Evolutionary conservation across 106 monocot genomes (phyloP).

Genomic region (Vanilla planifolia): DNA sequence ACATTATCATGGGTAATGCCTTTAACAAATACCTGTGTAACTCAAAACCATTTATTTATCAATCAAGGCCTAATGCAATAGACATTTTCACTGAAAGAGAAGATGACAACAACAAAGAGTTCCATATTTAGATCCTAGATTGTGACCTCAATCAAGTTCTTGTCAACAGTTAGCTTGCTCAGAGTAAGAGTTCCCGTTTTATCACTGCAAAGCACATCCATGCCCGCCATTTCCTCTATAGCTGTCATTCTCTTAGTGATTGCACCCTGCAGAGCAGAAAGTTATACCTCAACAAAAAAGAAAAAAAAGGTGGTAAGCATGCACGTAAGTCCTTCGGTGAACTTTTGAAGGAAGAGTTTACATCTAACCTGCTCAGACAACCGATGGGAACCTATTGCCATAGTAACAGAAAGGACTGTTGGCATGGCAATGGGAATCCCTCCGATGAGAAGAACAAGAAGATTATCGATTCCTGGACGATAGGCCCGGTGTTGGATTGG

Average conservation of each 20-base stretch:
- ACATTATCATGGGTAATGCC: slow-evolving; percentile 77
- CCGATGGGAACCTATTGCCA: slow-evolving; percentile 98
- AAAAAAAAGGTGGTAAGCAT: too few species aligned
- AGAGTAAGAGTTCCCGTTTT: slow-evolving; percentile 41
- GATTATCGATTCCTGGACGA: slow-evolving; percentile 94
- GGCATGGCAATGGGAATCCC: slow-evolving; percentile 99
- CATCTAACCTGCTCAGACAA: slow-evolving; percentile 74
- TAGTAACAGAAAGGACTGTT: slow-evolving; percentile 96
- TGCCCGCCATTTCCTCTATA: slow-evolving; percentile 46
- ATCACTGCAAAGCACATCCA: slow-evolving; percentile 45
- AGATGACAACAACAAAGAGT: background rate
- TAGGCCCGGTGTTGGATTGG: slow-evolving; percentile 85
- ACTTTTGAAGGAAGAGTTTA: background rate
- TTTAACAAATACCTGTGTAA: slow-evolving; percentile 68
- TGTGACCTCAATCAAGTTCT: slow-evolving; percentile 30
- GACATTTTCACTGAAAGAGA: too few species aligned
- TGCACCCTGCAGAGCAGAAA: slow-evolving; percentile 24
- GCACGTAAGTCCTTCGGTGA: too few species aligned
- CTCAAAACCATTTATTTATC: too few species aligned
- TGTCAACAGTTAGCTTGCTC: slow-evolving; percentile 34
- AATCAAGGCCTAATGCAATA: too few species aligned
- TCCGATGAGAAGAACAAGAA: slow-evolving; percentile 94
- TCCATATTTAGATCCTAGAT: background rate
- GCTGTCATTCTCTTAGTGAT: slow-evolving; percentile 46
- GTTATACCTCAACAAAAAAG: too few species aligned